Evolutionary conservation across 805 yeast species (phyloP).

Genomic region (Tetrapisispora arboricola): DNA sequence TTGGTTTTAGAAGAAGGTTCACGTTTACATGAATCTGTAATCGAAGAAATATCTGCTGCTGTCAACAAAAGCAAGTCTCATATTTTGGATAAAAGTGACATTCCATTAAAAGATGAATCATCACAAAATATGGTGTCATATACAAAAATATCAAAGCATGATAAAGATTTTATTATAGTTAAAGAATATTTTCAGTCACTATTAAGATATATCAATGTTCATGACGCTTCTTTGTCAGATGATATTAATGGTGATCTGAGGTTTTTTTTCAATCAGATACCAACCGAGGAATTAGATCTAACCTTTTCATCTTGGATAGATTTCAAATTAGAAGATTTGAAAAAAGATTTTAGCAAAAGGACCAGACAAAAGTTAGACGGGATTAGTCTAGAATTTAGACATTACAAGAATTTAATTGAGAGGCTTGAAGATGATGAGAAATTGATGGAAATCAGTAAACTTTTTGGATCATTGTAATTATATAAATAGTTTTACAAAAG

Average conservation of each 20-base stretch:
- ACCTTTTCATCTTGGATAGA: constrained; percentile 63
- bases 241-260: constrained; percentile 61
- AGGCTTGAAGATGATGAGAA: constrained; percentile 10
- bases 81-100: not conserved
- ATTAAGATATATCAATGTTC: constrained; percentile 18
- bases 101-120: not conserved
- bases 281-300: constrained; percentile 57
- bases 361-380: constrained; percentile 40
- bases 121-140: not conserved
- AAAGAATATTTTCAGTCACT: constrained; percentile 20
- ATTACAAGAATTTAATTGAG: constrained; percentile 5
- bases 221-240: constrained; percentile 29
- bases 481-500: not conserved
- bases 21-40: not conserved
- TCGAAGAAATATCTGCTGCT: too few species aligned
- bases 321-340: constrained; percentile 38
- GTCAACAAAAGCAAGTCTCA: not conserved
- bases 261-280: constrained; percentile 56
- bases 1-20: not conserved
- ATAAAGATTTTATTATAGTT: constrained; percentile 6
- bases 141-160: not conserved
- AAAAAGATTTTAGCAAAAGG: constrained; percentile 38
- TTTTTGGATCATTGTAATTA: not conserved
- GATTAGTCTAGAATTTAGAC: constrained; percentile 25
- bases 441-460: not conserved